phyloP scores from a whole-genome alignment of 2,329 filamentous ascomycete species.

The Bimuria novae-zelandiae region DNA sequence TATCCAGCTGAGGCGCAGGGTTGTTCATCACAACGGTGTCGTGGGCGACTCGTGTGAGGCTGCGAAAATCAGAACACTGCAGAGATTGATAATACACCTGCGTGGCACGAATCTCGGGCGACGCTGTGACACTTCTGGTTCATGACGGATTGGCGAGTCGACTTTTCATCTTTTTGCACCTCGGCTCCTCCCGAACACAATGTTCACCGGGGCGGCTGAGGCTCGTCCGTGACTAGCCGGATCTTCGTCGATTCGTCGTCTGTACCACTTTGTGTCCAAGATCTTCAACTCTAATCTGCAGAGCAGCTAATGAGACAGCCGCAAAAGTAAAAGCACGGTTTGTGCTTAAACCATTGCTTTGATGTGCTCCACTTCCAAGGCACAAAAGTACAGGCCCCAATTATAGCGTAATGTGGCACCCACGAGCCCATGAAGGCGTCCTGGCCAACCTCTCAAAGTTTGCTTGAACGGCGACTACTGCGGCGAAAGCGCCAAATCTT shows the following conservation, averaged over 20 bases:
- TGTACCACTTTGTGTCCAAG: too few species aligned
- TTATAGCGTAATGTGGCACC: constrained; percentile 7
- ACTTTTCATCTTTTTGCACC: neutral
- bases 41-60: neutral
- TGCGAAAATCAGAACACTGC: neutral
- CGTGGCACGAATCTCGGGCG: neutral
- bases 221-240: neutral
- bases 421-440: constrained; percentile 6
- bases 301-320: too few species aligned
- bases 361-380: neutral
- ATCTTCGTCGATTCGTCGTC: neutral
- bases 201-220: neutral
- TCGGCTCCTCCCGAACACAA: constrained; percentile 5
- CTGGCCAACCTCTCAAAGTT: neutral
- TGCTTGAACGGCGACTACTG: constrained; percentile 21
- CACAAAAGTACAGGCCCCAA: neutral
- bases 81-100: neutral
- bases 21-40: neutral
- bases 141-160: neutral
- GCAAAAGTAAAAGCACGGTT: neutral
- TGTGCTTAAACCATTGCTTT: neutral
- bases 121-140: neutral
- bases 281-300: too few species aligned
- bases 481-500: constrained; percentile 4
- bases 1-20: neutral